phyloP scores from a whole-genome alignment of 345 rosid species.

The Murraya paniculata region DNA sequence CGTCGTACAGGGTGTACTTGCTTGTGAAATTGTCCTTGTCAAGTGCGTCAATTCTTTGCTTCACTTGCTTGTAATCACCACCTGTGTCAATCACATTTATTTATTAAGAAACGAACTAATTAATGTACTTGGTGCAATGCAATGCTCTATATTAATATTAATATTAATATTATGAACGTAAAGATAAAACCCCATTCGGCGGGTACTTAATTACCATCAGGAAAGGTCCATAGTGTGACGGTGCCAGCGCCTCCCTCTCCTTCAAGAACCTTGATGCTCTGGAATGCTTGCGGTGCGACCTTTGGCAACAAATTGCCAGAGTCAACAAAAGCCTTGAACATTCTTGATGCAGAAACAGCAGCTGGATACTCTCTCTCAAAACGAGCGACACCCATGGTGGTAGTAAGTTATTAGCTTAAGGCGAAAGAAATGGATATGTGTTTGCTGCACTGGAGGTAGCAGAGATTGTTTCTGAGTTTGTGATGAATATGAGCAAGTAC shows the following conservation, averaged over 20 bases:
- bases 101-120: too few relatives aligned
- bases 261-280: constrained; percentile 20
- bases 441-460: too few relatives aligned
- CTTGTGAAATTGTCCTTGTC: constrained; percentile 30
- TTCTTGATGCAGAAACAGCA: neutral
- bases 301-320: constrained; percentile 13
- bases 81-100: neutral
- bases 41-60: constrained; percentile 32
- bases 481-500: neutral
- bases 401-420: neutral
- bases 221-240: constrained; percentile 27
- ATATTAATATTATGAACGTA: too few relatives aligned
- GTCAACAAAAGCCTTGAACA: constrained; percentile 10
- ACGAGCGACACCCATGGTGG: constrained; percentile 13
- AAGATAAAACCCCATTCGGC: too few relatives aligned
- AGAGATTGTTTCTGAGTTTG: neutral
- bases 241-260: constrained; percentile 40
- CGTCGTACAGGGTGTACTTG: constrained; percentile 33
- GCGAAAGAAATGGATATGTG: neutral
- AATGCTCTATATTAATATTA: too few relatives aligned
- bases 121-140: too few relatives aligned
- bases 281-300: constrained; percentile 25
- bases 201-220: constrained; percentile 4
- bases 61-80: constrained; percentile 18
- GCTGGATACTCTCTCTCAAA: neutral